phyloP scores from a whole-genome alignment of 2,329 filamentous ascomycete species.

The Microdochium bolleyi region DNA sequence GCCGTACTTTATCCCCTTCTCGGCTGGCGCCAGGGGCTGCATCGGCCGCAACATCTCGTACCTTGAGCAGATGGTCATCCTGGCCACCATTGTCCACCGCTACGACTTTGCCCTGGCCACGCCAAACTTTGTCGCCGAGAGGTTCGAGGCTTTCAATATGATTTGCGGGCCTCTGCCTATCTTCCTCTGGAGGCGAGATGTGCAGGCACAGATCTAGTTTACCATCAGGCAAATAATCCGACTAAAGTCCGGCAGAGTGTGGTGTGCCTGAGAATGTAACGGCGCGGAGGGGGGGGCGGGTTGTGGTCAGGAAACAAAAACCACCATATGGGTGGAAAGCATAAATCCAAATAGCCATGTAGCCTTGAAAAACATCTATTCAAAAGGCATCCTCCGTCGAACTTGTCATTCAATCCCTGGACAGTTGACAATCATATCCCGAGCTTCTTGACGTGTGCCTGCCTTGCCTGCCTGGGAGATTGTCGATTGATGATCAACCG shows the following conservation, averaged over 20 bases:
- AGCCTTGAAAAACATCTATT: too few relatives aligned
- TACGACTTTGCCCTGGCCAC: conserved; percentile 28
- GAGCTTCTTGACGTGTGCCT: too few relatives aligned
- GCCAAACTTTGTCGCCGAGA: not conserved
- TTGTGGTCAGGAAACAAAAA: too few relatives aligned
- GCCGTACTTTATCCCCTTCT: conserved; percentile 29
- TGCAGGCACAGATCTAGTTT: not conserved
- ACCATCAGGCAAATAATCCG: not conserved
- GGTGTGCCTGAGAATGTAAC: not conserved
- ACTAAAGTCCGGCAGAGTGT: not conserved
- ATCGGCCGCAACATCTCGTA: conserved; percentile 25
- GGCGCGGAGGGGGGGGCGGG: too few relatives aligned
- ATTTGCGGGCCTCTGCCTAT: not conserved
- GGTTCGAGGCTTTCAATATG: not conserved
- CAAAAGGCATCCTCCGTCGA: too few relatives aligned
- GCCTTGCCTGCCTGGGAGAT: too few relatives aligned
- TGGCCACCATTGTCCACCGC: conserved; percentile 31
- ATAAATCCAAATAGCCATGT: too few relatives aligned
- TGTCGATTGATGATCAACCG: too few relatives aligned
- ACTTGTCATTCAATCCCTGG: too few relatives aligned
- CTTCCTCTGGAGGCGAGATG: not conserved
- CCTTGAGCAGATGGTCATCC: conserved; percentile 35
- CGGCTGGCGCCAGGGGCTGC: conserved; percentile 12
- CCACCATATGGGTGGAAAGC: too few relatives aligned
- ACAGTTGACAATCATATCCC: too few relatives aligned